Evolutionary conservation across 148 eudicot species (phyloP), one percentile per base, ranked within the genome.

Genomic region (Euryodendron excelsum): DNA sequence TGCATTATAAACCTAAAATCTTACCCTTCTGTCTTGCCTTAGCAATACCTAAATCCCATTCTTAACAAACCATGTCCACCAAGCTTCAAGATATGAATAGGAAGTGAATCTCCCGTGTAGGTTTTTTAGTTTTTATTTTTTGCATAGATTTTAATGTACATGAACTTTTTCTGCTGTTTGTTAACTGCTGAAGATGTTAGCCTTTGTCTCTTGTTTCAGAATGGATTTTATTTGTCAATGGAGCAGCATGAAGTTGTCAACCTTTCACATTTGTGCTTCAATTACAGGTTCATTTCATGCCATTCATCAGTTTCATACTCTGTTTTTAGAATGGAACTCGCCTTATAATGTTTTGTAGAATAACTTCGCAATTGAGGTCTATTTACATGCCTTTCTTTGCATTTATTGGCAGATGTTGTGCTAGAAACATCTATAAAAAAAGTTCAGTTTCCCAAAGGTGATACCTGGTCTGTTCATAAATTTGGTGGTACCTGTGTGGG

Each of bases 401-500:
- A 30, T 55, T 74, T 72, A 33, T 73, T 80, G 56, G 80, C 84
- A 91, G 99, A 84, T 80, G 36, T 82, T 83, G 85, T 85, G 30
- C 50, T 86, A 60, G 88, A 90, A 77, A 78, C 75, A 75, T 83
- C 88, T 0, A 59, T 80, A 12, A 94, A 81, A 77, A 81, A 82
- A 60, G 53, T 65, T 59, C 81, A 76, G 66, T 73, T 96, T 65
- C 92, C 89, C 48, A 91, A 87, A 77, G 98, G 98, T 61, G 93
- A 90, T 56, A 86, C 81, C 81, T 96, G 99, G 99, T 81, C 98
- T 67, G 86, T 96, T 68, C 99, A 96, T 88, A 96, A 96, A 85
- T 96, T 96, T 85, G 99, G 99, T 36, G 99, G 99, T 41, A 96
- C 99, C 80, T 96, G 99, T 82, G 94, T 96, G 76, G 99, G 99